Conservation (phyloP, 768 basidiomycete genomes). For the Multifurca ochricompacta region DNA sequence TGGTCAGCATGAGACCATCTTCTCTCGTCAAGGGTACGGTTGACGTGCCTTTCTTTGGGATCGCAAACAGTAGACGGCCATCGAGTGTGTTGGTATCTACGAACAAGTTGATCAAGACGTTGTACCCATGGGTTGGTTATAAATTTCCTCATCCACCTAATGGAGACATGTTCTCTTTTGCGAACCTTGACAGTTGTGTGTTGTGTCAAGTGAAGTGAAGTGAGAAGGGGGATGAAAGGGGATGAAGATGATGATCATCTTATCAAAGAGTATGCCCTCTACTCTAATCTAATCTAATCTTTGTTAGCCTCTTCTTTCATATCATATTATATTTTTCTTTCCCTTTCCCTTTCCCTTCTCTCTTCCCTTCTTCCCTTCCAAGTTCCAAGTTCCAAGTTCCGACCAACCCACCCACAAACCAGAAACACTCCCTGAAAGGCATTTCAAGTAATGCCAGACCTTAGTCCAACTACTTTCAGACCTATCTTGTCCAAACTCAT, state of each 20-base stretch:
- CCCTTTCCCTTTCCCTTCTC: too few relatives aligned
- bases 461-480: conserved; percentile 55
- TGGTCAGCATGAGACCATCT: neutral
- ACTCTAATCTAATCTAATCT: conserved; percentile 1
- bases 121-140: too few relatives aligned
- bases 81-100: conserved; percentile 71
- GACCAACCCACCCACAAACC: too few relatives aligned
- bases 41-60: conserved; percentile 87
- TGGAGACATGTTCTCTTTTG: neutral
- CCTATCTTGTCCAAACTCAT: conserved; percentile 69
- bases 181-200: too few relatives aligned
- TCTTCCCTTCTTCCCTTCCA: too few relatives aligned
- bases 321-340: too few relatives aligned
- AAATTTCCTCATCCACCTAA: neutral
- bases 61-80: conserved; percentile 85
- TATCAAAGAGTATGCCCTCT: too few relatives aligned
- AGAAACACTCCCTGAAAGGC: neutral
- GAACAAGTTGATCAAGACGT: neutral
- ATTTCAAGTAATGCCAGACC: conserved; percentile 10
- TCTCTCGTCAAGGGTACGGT: neutral
- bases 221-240: too few relatives aligned
- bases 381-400: too few relatives aligned
- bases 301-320: too few relatives aligned
- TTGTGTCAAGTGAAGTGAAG: too few relatives aligned
- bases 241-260: too few relatives aligned